Base-by-base conservation (phyloP, 345 rosid genomes). In the Acer saccharum region DNA sequence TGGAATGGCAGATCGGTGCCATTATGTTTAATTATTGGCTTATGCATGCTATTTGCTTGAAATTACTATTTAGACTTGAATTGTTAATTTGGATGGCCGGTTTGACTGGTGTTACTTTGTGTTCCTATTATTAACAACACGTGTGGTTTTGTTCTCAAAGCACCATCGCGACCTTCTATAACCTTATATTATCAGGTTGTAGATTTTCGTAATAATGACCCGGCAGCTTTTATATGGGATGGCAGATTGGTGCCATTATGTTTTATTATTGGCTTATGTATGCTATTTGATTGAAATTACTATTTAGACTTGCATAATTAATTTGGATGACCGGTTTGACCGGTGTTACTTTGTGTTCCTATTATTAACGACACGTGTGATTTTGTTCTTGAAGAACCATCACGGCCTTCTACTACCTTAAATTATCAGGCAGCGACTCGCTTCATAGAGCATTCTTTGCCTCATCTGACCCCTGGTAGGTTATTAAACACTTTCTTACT, bases 391-490 rank as follows among this genome's bases (percentile, higher is more conserved):
- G 85, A 78, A 96, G 99, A 86, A 55, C 98, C 98, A 54, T 79
- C 83, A 73, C 92, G 86, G 32, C 97, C 92, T 60, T 90, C 97
- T 5, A 82, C 98, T 65, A 82, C 87, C 76, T 86, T 96, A 83
- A 94, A 96, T 85, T 83, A 83, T 84, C 94, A 76, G 75, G 99
- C 97, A 60, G 93, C 99, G 13, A 85, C 94, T 63, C 98, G 97
- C 66, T 88, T 96, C 85, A 94, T 96, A 18, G 90, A 89, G 76
- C 98, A 94, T 86, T 92, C 98, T 43, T 86, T 96, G 80, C 94
- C 98, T 50, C 92, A 89, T 80, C 98, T 96, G 65, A 90, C 94
- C 20, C 80, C 92, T 12, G 90, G 98, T 96, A 86, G 50, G 85
- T 71, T 43, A 21, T 79, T 66, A 14, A 70, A 48, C 66, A n/a